Conservation (phyloP, 768 basidiomycete species). For the Crucibulum laeve region DNA sequence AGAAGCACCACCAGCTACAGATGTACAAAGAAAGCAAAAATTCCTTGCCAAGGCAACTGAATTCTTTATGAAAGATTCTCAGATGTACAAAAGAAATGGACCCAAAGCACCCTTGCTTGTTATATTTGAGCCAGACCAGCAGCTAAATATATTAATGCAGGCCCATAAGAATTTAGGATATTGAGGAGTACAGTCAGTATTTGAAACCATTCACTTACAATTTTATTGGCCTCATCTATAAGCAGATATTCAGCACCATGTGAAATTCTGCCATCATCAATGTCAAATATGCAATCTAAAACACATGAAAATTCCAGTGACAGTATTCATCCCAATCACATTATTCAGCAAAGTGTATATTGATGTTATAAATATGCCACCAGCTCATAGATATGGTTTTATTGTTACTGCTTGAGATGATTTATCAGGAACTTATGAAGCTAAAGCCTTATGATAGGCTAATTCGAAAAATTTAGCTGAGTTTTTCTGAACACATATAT, state of each 20-base stretch:
- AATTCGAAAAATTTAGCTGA: constrained; percentile 10
- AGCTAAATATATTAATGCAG: too few relatives aligned
- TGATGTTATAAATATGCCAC: constrained; percentile 21
- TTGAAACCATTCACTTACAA: too few relatives aligned
- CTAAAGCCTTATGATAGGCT: constrained; percentile 14
- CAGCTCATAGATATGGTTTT: constrained; percentile 10
- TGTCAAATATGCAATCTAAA: constrained; percentile 17
- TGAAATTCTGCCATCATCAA: constrained; percentile 18
- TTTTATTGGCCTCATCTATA: too few relatives aligned
- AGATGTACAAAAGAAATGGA: too few relatives aligned
- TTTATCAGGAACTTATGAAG: constrained; percentile 14
- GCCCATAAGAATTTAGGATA: too few relatives aligned
- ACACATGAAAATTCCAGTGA: background rate
- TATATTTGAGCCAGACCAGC: too few relatives aligned
- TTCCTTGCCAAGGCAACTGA: too few relatives aligned
- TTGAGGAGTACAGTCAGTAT: too few relatives aligned
- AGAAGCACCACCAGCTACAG: too few relatives aligned
- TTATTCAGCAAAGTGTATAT: constrained; percentile 14
- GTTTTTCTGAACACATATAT: constrained; percentile 13
- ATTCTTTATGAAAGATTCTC: too few relatives aligned
- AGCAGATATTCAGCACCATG: constrained; percentile 13
- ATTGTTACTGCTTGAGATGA: constrained; percentile 22
- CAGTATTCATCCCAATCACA: background rate
- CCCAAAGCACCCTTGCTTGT: too few relatives aligned
- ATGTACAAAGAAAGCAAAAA: too few relatives aligned